Evolutionary conservation across 257 asterid genomes (phyloP).

Genomic region (Solanum virginianum): DNA sequence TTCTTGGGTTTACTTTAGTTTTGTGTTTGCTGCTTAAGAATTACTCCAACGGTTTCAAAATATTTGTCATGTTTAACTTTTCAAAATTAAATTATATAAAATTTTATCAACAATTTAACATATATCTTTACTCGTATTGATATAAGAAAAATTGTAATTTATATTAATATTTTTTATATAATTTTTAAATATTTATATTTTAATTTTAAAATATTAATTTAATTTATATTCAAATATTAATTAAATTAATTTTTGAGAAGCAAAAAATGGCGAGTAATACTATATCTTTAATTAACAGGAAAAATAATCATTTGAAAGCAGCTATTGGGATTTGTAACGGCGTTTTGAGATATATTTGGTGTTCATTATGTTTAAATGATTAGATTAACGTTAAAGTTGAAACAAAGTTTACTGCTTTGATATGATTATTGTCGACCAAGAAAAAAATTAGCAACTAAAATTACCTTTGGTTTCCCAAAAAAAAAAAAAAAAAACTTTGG

Average conservation of each 20-base stretch:
- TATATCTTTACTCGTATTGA: background rate
- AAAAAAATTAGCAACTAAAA: background rate
- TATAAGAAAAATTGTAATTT: background rate
- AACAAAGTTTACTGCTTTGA: background rate
- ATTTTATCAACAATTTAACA: background rate
- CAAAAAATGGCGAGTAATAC: background rate
- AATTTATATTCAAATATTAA: background rate
- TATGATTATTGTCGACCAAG: background rate
- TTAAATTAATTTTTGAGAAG: background rate
- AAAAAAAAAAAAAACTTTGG: background rate
- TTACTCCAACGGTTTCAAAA: background rate
- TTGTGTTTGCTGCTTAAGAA: background rate
- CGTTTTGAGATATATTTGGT: background rate
- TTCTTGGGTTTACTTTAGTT: background rate
- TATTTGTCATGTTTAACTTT: background rate
- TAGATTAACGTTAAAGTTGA: background rate
- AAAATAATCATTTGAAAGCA: background rate
- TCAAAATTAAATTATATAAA: background rate
- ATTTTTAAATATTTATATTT: too few relatives aligned
- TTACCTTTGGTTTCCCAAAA: background rate
- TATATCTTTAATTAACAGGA: background rate
- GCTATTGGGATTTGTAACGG: background rate
- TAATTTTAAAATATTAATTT: background rate
- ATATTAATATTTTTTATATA: background rate
- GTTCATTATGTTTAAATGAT: background rate